Evolutionary conservation across 306 rosid species (phyloP).

Genomic region (Alnus rubra): DNA sequence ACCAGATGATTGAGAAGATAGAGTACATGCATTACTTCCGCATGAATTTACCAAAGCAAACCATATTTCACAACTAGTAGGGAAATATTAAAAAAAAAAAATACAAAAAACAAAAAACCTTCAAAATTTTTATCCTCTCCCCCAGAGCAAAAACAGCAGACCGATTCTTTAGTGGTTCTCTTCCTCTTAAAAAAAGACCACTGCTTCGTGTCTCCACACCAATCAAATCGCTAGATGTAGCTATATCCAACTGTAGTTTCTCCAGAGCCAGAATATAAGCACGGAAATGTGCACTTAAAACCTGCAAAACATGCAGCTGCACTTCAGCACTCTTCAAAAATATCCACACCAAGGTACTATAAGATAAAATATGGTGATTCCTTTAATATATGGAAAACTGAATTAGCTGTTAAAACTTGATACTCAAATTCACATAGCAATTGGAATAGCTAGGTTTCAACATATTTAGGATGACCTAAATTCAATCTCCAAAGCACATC

Average conservation of each 20-base stretch:
- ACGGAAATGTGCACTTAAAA: slow-evolving; percentile 95
- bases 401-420: slow-evolving; percentile 9
- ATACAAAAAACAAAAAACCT: slow-evolving; percentile 43
- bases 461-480: not conserved
- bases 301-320: slow-evolving; percentile 55
- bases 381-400: slow-evolving; percentile 8
- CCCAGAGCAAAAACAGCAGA: slow-evolving; percentile 95
- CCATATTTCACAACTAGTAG: not conserved
- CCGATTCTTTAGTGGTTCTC: slow-evolving; percentile 96
- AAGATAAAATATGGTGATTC: not conserved
- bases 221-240: slow-evolving; percentile 90
- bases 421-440: not conserved
- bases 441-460: not conserved
- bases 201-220: slow-evolving; percentile 89
- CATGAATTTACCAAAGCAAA: slow-evolving; percentile 10
- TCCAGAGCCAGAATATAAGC: slow-evolving; percentile 94
- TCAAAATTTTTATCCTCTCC: slow-evolving; percentile 80
- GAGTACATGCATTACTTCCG: not conserved
- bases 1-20: not conserved
- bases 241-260: slow-evolving; percentile 94
- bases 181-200: slow-evolving; percentile 74
- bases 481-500: not conserved
- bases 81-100: not conserved
- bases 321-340: slow-evolving; percentile 28
- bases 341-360: not conserved